phyloP scores from a whole-genome alignment of 768 basidiomycete species.

The Rhizopogon sp. region DNA sequence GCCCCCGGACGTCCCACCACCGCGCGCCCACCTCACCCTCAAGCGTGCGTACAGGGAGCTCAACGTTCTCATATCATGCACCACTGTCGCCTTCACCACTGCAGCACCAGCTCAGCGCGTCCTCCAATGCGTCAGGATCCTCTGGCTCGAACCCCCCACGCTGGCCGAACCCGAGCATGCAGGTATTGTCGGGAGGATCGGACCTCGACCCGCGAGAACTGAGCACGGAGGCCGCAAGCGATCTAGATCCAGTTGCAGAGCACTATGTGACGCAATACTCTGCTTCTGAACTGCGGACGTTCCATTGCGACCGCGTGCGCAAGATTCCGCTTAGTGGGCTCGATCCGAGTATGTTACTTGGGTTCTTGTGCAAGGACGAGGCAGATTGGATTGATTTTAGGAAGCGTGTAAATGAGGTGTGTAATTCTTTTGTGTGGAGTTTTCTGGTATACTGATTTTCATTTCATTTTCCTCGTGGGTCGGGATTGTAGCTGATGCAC shows the following conservation, averaged over 20 bases:
- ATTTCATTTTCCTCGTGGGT: neutral
- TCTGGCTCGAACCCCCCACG: slow-evolving; percentile 24
- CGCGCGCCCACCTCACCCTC: slow-evolving; percentile 45
- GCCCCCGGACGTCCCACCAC: slow-evolving; percentile 23
- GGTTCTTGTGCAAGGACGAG: slow-evolving; percentile 82
- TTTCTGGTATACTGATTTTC: slow-evolving; percentile 6
- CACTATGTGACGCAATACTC: slow-evolving; percentile 75
- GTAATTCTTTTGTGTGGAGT: slow-evolving; percentile 18
- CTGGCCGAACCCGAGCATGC: slow-evolving; percentile 22
- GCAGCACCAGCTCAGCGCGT: slow-evolving; percentile 54
- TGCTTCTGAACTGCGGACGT: slow-evolving; percentile 71
- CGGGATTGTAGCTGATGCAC: slow-evolving; percentile 23
- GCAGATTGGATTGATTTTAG: slow-evolving; percentile 83
- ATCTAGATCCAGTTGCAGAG: slow-evolving; percentile 43
- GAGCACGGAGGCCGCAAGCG: slow-evolving; percentile 21
- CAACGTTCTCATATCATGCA: slow-evolving; percentile 50
- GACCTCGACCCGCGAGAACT: slow-evolving; percentile 37
- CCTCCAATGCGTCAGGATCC: slow-evolving; percentile 26
- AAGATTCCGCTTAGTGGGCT: slow-evolving; percentile 91
- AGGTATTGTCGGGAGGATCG: slow-evolving; percentile 15
- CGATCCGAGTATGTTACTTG: slow-evolving; percentile 96
- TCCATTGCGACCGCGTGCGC: slow-evolving; percentile 93
- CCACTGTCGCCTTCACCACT: slow-evolving; percentile 61
- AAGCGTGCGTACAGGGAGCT: slow-evolving; percentile 45
- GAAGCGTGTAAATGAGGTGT: slow-evolving; percentile 64